phyloP scores from a whole-genome alignment of 1,139 yeast genomes.

The Kodamaea suecica region DNA sequence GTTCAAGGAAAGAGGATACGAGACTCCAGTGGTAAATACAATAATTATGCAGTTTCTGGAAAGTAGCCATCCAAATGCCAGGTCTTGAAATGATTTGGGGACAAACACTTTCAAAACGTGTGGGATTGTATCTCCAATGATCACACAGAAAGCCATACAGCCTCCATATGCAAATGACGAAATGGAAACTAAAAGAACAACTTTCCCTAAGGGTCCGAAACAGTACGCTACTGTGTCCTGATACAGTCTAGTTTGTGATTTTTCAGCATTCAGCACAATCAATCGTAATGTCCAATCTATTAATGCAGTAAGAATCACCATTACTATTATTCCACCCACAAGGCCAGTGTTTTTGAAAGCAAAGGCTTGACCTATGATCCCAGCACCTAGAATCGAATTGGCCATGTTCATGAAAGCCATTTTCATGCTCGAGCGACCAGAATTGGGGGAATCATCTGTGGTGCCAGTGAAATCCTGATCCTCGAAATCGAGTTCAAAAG shows the following conservation, averaged over 20 bases:
- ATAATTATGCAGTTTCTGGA: conserved; percentile 66
- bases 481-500: conserved; percentile 20
- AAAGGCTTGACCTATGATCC: conserved; percentile 90
- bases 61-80: conserved; percentile 51
- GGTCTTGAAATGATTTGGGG: conserved; percentile 44
- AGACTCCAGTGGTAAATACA: conserved; percentile 65
- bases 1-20: conserved; percentile 80
- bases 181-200: conserved; percentile 68
- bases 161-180: conserved; percentile 94
- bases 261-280: conserved; percentile 78
- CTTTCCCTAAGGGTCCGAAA: conserved; percentile 71
- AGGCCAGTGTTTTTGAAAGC: conserved; percentile 83
- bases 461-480: conserved; percentile 9
- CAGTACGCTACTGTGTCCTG: conserved; percentile 84
- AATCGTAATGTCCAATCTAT: conserved; percentile 85
- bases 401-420: conserved; percentile 99
- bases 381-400: conserved; percentile 89
- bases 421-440: conserved; percentile 50
- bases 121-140: conserved; percentile 93
- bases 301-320: conserved; percentile 58
- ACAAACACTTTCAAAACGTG: conserved; percentile 75
- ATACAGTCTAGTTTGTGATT: conserved; percentile 73
- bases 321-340: conserved; percentile 64
- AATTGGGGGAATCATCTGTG: background rate
- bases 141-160: conserved; percentile 88